These are phyloP conservation scores for Collybia sordida DNA, from an alignment of 768 basidiomycete species.

Conservation along the genomic window DNA sequence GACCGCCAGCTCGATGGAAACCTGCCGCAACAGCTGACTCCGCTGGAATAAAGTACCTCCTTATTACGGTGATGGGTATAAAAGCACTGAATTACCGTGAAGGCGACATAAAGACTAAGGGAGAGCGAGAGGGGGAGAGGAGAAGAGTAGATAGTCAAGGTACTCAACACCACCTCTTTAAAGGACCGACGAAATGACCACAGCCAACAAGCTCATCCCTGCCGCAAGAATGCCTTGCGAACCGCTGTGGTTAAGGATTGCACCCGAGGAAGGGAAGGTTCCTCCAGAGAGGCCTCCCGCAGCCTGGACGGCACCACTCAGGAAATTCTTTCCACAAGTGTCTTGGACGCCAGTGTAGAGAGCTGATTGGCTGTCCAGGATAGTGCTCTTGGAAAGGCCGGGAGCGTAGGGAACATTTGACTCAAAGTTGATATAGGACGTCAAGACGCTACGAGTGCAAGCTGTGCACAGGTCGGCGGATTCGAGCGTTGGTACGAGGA, in stretches of 20 bases:
- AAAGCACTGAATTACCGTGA: conserved; percentile 16
- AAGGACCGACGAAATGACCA: conserved; percentile 13
- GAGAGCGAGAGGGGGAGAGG: conserved; percentile 8
- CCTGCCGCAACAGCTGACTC: conserved; percentile 5
- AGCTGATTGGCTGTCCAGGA: conserved; percentile 62
- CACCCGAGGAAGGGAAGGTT: conserved; percentile 21
- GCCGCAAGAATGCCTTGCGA: conserved; percentile 18
- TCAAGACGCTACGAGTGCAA: conserved; percentile 79
- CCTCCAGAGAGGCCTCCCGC: conserved; percentile 58
- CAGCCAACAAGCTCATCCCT: conserved; percentile 13
- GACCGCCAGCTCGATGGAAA: background rate
- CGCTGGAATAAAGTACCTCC: conserved; percentile 15
- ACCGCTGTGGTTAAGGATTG: conserved; percentile 21
- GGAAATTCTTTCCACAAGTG: conserved; percentile 74
- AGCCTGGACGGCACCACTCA: conserved; percentile 64
- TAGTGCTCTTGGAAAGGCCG: conserved; percentile 61
- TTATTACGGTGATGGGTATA: conserved; percentile 19
- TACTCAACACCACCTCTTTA: conserved; percentile 13
- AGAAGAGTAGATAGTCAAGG: conserved; percentile 7
- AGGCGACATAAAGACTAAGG: conserved; percentile 8
- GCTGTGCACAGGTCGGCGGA: conserved; percentile 67
- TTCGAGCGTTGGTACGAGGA: conserved; percentile 55
- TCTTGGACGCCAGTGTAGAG: conserved; percentile 63
- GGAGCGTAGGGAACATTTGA: conserved; percentile 69
- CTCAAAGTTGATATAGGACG: conserved; percentile 78